Conservation (phyloP, 768 basidiomycete genomes). For the Phlebiopsis flavidoalba region DNA sequence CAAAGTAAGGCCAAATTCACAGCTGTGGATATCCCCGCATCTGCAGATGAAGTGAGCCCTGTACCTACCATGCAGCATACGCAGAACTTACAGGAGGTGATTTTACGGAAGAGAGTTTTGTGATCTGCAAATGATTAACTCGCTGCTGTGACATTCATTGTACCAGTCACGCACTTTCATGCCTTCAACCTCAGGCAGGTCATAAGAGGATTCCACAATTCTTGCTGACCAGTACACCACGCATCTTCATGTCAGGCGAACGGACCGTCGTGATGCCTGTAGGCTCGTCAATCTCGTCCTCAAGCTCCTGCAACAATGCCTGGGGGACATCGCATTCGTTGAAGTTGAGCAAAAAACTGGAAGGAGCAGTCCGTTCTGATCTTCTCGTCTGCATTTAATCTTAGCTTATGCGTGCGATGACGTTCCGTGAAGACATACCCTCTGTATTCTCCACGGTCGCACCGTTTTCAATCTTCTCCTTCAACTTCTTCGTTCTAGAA, state of each 20-base stretch:
- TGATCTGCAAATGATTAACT: constrained; percentile 14
- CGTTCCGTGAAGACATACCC: not conserved
- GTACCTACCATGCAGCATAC: no score
- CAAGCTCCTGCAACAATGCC: constrained; percentile 59
- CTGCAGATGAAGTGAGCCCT: constrained; percentile 30
- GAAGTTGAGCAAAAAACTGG: constrained; percentile 58
- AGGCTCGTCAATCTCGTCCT: constrained; percentile 69
- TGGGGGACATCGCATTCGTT: constrained; percentile 48
- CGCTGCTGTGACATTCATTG: not conserved
- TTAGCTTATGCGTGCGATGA: not conserved
- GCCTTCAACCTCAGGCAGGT: constrained; percentile 61
- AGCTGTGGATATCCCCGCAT: constrained; percentile 67
- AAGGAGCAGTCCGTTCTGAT: constrained; percentile 59
- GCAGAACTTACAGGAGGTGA: constrained; percentile 35
- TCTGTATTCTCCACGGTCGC: constrained; percentile 7
- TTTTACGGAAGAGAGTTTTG: constrained; percentile 38
- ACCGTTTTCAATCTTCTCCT: constrained; percentile 55
- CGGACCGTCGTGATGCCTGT: constrained; percentile 61
- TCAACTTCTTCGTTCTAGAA: constrained; percentile 55
- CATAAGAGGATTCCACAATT: constrained; percentile 76
- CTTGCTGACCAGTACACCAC: constrained; percentile 68
- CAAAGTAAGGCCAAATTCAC: constrained; percentile 59
- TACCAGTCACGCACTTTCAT: constrained; percentile 46
- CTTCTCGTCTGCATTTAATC: constrained; percentile 34
- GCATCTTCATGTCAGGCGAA: constrained; percentile 52